Evolutionary conservation across 257 asterid species (phyloP).

Genomic region (Knoxia roxburghii): DNA sequence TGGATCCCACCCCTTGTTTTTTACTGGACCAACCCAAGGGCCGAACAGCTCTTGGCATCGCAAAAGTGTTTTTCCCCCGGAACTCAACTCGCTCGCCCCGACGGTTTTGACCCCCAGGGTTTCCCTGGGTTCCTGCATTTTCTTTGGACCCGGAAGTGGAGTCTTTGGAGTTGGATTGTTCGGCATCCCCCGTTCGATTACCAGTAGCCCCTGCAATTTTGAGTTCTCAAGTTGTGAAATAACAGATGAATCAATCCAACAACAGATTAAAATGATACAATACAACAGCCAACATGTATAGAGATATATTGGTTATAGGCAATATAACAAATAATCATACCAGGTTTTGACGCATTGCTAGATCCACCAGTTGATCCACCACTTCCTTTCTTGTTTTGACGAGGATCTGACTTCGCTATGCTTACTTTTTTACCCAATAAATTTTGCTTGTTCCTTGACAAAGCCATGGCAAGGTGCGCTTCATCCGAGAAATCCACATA

Average conservation of each 20-base stretch:
- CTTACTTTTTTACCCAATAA: conserved; percentile 66
- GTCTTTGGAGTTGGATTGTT: conserved; percentile 18
- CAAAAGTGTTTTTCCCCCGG: conserved; percentile 71
- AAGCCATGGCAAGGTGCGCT: conserved; percentile 68
- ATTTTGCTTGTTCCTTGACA: conserved; percentile 61
- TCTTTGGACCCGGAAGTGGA: conserved; percentile 20
- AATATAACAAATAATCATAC: conserved; percentile 24
- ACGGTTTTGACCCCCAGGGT: conserved; percentile 23
- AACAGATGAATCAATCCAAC: neutral
- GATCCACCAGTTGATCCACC: too few species aligned
- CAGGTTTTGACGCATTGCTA: conserved; percentile 28
- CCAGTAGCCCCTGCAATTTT: conserved; percentile 30
- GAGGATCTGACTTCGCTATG: conserved; percentile 69
- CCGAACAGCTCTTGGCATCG: conserved; percentile 76
- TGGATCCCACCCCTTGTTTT: conserved; percentile 29
- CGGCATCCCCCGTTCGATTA: conserved; percentile 24
- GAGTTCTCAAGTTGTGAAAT: conserved; percentile 5
- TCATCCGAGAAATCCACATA: conserved; percentile 89
- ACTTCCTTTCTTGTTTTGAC: conserved; percentile 45
- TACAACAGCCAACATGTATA: neutral
- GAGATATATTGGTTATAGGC: neutral
- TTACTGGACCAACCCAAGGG: conserved; percentile 48
- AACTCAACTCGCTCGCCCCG: conserved; percentile 38
- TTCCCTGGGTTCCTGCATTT: conserved; percentile 19
- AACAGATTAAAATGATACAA: neutral